A percentile compares a stretch with the other conserved stretches of the same genome.
phyloP scores from a whole-genome alignment of 345 rosid genomes.

The Firmiana major region DNA sequence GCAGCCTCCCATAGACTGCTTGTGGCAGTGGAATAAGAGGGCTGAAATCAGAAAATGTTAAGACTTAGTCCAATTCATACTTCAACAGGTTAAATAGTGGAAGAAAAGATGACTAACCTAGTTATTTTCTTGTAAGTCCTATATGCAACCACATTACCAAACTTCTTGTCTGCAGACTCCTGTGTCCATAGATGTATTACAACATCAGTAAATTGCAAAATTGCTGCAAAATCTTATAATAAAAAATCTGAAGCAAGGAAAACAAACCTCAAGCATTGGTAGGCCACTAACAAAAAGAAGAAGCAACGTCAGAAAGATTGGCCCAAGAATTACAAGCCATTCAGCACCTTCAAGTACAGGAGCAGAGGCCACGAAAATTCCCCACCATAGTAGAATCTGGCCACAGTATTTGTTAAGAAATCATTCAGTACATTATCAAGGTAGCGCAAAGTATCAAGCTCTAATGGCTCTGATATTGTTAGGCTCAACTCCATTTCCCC shows the following conservation, averaged over 20 bases:
- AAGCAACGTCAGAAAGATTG: conserved; percentile 71
- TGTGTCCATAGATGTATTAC: conserved; percentile 24
- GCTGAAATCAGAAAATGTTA: conserved; percentile 42
- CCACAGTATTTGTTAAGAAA: conserved; percentile 5
- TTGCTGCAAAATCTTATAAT: neutral
- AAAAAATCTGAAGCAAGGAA: neutral
- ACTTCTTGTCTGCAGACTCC: conserved; percentile 84
- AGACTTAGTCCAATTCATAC: conserved; percentile 2
- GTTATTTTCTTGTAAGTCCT: conserved; percentile 68
- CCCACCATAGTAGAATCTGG: conserved; percentile 95
- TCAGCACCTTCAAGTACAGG: conserved; percentile 73
- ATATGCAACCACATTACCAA: conserved; percentile 59
- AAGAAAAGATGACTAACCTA: conserved; percentile 38
- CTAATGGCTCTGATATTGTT: neutral
- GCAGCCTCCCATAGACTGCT: conserved; percentile 55
- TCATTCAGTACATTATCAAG: neutral
- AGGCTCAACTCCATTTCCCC: neutral
- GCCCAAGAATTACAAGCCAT: conserved; percentile 84
- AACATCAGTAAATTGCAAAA: neutral
- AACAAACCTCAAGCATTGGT: conserved; percentile 85
- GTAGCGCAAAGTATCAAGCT: neutral
- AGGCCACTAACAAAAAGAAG: conserved; percentile 89
- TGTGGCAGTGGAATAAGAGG: conserved; percentile 75
- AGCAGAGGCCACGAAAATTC: conserved; percentile 66
- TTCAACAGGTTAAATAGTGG: neutral